Conservation (phyloP, 1,139 yeast genomes). For the Candida sanyaensis region DNA sequence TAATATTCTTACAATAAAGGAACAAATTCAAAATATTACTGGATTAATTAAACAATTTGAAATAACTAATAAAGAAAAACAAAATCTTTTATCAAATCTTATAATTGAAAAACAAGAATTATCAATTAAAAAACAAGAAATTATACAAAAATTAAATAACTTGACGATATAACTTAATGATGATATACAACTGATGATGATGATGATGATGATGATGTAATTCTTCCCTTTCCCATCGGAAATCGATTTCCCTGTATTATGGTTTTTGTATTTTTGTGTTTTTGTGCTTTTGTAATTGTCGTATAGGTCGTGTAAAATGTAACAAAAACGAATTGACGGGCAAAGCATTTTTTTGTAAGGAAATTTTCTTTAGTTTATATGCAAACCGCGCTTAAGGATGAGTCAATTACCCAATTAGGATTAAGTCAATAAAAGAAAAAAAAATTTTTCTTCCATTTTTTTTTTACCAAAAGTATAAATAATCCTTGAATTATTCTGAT, state of each 20-base stretch:
- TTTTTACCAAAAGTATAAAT: constrained; percentile 1
- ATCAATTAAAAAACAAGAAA: constrained; percentile 10
- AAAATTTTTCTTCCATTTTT: constrained; percentile 5
- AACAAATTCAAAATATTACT: constrained; percentile 14
- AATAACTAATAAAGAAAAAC: constrained; percentile 6
- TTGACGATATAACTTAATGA: too few species aligned
- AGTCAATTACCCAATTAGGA: constrained; percentile 13
- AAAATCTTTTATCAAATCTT: constrained; percentile 3
- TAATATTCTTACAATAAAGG: constrained; percentile 14
- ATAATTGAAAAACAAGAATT: constrained; percentile 7
- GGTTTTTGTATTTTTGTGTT: not conserved
- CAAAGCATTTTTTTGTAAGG: too few species aligned
- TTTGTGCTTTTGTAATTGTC: not conserved
- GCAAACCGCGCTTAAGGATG: constrained; percentile 15
- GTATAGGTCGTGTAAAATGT: not conserved
- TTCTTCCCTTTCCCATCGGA: too few species aligned
- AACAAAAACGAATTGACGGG: not conserved
- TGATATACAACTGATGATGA: too few species aligned
- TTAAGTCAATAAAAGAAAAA: constrained; percentile 3
- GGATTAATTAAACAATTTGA: constrained; percentile 10
- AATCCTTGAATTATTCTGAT: not conserved
- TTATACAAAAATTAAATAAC: constrained; percentile 2
- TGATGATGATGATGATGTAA: not conserved
- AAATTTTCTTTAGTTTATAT: constrained; percentile 5
- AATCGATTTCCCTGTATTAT: too few species aligned